phyloP scores from a whole-genome alignment of 1,139 yeast species.

The Pichia sp. region DNA sequence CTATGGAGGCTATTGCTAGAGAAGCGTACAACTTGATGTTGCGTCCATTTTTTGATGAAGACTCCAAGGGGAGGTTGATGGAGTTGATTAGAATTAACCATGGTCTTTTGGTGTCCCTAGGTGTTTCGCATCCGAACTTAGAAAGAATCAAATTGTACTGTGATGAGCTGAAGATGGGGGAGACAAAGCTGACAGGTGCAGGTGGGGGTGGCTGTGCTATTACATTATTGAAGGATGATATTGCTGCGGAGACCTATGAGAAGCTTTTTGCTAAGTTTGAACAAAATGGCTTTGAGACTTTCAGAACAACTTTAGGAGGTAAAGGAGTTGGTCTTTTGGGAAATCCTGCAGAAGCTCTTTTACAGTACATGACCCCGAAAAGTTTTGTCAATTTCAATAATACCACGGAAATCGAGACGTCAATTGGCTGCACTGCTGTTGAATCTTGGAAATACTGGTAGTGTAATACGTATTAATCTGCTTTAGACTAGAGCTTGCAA shows the following conservation, averaged over 20 bases:
- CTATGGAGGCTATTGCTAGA: constrained; percentile 63
- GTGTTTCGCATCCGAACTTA: constrained; percentile 87
- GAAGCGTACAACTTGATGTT: constrained; percentile 65
- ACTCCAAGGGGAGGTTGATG: constrained; percentile 45
- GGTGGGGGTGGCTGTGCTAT: constrained; percentile 99
- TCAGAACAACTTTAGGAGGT: constrained; percentile 81
- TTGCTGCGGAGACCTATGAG: constrained; percentile 34
- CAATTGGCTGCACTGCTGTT: constrained; percentile 40
- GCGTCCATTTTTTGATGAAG: constrained; percentile 45
- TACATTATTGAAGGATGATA: constrained; percentile 61
- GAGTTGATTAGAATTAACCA: constrained; percentile 82
- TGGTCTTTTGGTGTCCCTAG: constrained; percentile 77
- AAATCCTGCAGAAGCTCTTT: constrained; percentile 26
- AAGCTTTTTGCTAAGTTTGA: constrained; percentile 32
- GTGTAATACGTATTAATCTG: not conserved
- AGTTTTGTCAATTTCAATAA: constrained; percentile 37
- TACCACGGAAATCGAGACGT: constrained; percentile 45
- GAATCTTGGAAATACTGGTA: constrained; percentile 63
- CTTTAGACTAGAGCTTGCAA: not conserved
- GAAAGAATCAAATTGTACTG: constrained; percentile 66
- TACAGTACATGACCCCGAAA: constrained; percentile 31
- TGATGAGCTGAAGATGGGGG: constrained; percentile 63
- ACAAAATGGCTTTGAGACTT: constrained; percentile 65
- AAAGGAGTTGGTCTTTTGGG: constrained; percentile 67
- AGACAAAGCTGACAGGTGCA: constrained; percentile 94